Conservation (phyloP, 2,329 filamentous ascomycete genomes). For the Cryphonectria japonica region DNA sequence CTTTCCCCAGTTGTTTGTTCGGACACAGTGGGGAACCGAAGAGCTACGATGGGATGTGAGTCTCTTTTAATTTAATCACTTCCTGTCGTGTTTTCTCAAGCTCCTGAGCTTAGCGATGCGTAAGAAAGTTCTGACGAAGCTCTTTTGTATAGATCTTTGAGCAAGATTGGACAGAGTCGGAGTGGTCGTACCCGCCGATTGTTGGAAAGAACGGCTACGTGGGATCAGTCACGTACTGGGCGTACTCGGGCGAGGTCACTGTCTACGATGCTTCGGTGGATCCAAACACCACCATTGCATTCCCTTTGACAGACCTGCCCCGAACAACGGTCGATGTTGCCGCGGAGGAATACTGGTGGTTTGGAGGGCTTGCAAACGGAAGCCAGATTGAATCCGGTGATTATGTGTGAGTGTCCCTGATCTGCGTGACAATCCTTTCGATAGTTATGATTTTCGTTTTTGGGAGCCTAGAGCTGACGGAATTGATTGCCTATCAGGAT, state of each 20-base stretch:
- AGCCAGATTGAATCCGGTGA: slow-evolving; percentile 17
- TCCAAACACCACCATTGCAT: slow-evolving; percentile 15
- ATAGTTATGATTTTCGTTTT: background rate
- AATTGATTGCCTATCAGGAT: background rate
- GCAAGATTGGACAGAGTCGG: slow-evolving; percentile 32
- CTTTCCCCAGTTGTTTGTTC: slow-evolving; percentile 33
- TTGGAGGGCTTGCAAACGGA: slow-evolving; percentile 20
- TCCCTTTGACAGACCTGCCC: slow-evolving; percentile 18
- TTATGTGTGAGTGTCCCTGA: slow-evolving; percentile 11
- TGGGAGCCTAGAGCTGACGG: background rate
- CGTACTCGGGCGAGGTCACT: slow-evolving; percentile 16
- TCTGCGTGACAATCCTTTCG: background rate
- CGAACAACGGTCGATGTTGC: slow-evolving; percentile 12
- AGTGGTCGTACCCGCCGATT: slow-evolving; percentile 38
- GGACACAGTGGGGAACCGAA: slow-evolving; percentile 33
- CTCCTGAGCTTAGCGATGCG: background rate
- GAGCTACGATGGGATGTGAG: slow-evolving; percentile 37
- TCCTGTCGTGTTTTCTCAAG: too few species aligned
- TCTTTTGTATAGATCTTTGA: slow-evolving; percentile 33
- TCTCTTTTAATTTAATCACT: background rate
- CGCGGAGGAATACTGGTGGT: slow-evolving; percentile 23
- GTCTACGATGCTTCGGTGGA: slow-evolving; percentile 18
- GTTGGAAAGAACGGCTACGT: slow-evolving; percentile 34
- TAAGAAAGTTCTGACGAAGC: background rate
- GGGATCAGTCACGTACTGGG: slow-evolving; percentile 21